Evolutionary conservation across 139 green algal genomes (phyloP).

Genomic region (Chlorella sp.): DNA sequence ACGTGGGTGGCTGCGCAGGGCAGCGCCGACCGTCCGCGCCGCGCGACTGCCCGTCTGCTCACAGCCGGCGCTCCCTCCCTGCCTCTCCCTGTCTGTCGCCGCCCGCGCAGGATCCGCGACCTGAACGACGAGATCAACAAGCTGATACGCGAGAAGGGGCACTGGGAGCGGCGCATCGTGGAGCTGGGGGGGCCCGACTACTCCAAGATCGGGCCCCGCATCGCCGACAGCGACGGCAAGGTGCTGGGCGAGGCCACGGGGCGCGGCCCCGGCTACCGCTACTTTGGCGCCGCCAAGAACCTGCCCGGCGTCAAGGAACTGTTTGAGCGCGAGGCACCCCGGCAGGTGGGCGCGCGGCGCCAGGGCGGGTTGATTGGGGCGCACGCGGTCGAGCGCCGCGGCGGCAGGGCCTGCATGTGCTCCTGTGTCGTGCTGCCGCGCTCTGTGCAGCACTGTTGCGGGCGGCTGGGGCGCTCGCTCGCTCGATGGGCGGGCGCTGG

Average conservation of each 20-base stretch:
- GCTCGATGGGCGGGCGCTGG: not conserved
- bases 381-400: too few species aligned
- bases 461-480: not conserved
- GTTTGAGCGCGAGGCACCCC: constrained; percentile 90
- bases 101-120: constrained; percentile 84
- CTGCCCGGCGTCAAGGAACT: constrained; percentile 97
- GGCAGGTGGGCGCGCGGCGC: constrained; percentile 54
- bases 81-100: too few species aligned
- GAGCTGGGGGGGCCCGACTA: constrained; percentile 97
- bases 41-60: too few species aligned
- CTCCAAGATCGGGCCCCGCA: constrained; percentile 68
- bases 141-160: constrained; percentile 95
- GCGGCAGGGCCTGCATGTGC: too few species aligned
- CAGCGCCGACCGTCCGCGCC: too few species aligned
- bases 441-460: not conserved
- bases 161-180: constrained; percentile 96
- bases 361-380: too few species aligned
- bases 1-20: too few species aligned
- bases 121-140: constrained; percentile 99
- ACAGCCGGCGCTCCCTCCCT: too few species aligned
- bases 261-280: constrained; percentile 79
- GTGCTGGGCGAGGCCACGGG: constrained; percentile 45
- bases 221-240: constrained; percentile 66
- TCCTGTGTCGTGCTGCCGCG: not conserved
- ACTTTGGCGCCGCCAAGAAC: constrained; percentile 99